Evolutionary conservation across 768 basidiomycete genomes (phyloP).

Genomic region (Podaxis sp.): DNA sequence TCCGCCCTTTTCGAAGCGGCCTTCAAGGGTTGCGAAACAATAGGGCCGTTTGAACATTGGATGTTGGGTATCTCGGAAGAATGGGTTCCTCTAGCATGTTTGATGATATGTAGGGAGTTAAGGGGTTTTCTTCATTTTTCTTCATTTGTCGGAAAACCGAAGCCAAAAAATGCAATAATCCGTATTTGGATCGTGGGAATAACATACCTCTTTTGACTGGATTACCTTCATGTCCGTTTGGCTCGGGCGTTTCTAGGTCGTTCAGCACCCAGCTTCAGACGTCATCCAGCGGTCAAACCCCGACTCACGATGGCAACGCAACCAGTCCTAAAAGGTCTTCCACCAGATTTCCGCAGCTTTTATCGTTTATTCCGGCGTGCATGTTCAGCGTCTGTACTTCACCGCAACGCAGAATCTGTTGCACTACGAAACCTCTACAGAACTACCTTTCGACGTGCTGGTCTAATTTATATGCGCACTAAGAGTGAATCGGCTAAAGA

Average conservation of each 20-base stretch:
- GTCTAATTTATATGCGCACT: constrained; percentile 7
- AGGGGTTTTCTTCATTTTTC: too few relatives aligned
- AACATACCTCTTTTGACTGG: not conserved
- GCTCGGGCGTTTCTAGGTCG: not conserved
- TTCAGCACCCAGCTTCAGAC: not conserved
- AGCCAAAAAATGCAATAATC: not conserved
- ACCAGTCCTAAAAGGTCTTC: constrained; percentile 10
- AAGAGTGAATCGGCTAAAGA: not conserved
- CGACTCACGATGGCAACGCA: not conserved
- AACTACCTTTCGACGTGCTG: constrained; percentile 14
- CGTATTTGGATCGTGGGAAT: constrained; percentile 3
- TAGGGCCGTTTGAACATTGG: too few relatives aligned
- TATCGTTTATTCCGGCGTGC: constrained; percentile 17
- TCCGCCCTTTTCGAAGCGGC: too few relatives aligned
- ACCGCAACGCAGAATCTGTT: constrained; percentile 9
- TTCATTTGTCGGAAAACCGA: too few relatives aligned
- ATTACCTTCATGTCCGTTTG: not conserved
- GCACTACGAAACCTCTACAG: constrained; percentile 17
- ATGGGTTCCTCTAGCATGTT: too few relatives aligned
- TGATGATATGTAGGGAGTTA: too few relatives aligned
- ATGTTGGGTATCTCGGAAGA: too few relatives aligned
- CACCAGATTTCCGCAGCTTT: constrained; percentile 16
- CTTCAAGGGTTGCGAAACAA: too few relatives aligned
- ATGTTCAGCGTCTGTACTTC: constrained; percentile 18
- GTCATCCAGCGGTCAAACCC: not conserved